A percentile compares a stretch with the other conserved stretches of the same genome.
These are phyloP conservation scores for Lycium ferocissimum DNA, from an alignment of 257 asterid genomes.

Conservation along the genomic window DNA sequence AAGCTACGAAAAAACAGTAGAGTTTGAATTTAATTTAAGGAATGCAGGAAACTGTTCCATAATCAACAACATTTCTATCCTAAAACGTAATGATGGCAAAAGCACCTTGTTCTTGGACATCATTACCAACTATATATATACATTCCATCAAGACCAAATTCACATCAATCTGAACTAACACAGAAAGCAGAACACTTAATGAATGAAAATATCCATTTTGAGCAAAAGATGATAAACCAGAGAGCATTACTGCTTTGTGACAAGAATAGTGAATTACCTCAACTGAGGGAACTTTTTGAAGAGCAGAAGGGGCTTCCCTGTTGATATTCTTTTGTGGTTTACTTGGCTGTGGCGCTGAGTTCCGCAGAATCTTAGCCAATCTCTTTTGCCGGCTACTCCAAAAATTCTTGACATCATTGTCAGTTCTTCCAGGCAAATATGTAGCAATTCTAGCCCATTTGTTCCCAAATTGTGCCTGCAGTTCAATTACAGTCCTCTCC, in stretches of 20 bases:
- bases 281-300: conserved; percentile 35
- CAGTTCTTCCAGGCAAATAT: conserved; percentile 80
- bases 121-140: background rate
- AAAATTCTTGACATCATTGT: conserved; percentile 87
- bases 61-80: background rate
- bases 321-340: conserved; percentile 43
- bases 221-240: background rate
- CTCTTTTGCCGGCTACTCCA: conserved; percentile 91
- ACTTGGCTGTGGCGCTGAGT: conserved; percentile 45
- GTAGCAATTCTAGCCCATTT: conserved; percentile 89
- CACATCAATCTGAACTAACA: background rate
- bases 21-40: background rate
- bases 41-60: background rate
- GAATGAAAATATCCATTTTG: background rate
- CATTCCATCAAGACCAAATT: background rate
- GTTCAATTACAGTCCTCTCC: conserved; percentile 72
- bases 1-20: background rate
- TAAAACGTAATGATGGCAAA: background rate
- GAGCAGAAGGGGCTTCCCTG: conserved; percentile 32
- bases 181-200: background rate
- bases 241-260: background rate
- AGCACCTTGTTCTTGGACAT: background rate
- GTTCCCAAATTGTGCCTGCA: conserved; percentile 84
- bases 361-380: conserved; percentile 61
- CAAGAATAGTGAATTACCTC: conserved; percentile 43